A percentile compares a stretch with the other conserved stretches of the same genome.
Conservation (phyloP, 495 filamentous ascomycete genomes). For the Parathielavia appendiculata region DNA sequence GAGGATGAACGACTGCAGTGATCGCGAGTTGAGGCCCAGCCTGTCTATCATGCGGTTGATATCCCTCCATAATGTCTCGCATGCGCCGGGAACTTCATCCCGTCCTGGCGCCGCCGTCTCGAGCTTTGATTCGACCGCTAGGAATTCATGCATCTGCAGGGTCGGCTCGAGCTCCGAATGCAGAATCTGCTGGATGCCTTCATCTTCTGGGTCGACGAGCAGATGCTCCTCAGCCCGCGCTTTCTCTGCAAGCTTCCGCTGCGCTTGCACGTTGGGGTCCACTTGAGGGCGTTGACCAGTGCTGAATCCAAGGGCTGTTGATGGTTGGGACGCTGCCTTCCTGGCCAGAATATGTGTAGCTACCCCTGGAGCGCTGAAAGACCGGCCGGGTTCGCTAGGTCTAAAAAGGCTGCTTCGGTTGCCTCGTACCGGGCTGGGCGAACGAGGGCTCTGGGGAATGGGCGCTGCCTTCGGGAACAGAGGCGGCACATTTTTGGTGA, state of each 20-base stretch:
- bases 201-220: conserved; percentile 53
- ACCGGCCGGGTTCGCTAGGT: conserved; percentile 47
- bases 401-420: conserved; percentile 44
- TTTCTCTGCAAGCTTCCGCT: conserved; percentile 41
- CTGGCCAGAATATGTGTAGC: conserved; percentile 43
- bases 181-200: conserved; percentile 47
- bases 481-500: conserved; percentile 47
- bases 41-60: conserved; percentile 97
- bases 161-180: conserved; percentile 45
- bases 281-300: conserved; percentile 21
- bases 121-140: conserved; percentile 36
- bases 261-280: conserved; percentile 37
- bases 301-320: conserved; percentile 18
- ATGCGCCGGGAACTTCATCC: conserved; percentile 40
- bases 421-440: conserved; percentile 70
- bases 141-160: conserved; percentile 53
- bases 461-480: conserved; percentile 56
- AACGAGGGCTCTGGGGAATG: conserved; percentile 59
- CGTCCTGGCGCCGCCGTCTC: conserved; percentile 40
- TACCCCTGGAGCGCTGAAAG: conserved; percentile 53
- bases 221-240: conserved; percentile 46
- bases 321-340: conserved; percentile 24
- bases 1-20: conserved; percentile 64
- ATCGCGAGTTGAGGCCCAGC: conserved; percentile 77
- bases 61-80: conserved; percentile 80